Conservation (phyloP, 805 yeast species). For the Kodamaea laetipori region DNA sequence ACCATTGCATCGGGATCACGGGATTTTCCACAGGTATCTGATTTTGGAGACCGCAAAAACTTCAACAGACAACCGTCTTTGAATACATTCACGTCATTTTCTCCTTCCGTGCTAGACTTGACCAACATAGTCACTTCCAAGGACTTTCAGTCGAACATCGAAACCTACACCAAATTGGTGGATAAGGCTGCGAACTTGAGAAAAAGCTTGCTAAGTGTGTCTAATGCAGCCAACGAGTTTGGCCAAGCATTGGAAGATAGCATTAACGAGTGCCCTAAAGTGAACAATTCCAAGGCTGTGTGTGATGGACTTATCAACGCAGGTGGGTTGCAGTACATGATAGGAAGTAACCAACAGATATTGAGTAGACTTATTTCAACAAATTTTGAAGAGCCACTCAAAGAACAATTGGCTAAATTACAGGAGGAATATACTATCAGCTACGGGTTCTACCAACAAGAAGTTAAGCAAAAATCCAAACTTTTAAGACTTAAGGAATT, state of each 20-base stretch:
- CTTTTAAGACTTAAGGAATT: constrained; percentile 61
- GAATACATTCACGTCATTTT: constrained; percentile 47
- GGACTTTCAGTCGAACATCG: constrained; percentile 56
- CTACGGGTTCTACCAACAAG: constrained; percentile 55
- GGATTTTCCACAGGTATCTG: constrained; percentile 15
- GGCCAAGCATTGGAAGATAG: constrained; percentile 65
- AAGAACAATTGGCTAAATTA: constrained; percentile 46
- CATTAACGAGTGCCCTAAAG: constrained; percentile 30
- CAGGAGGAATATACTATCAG: constrained; percentile 44
- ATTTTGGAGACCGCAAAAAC: constrained; percentile 10
- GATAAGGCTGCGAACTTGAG: constrained; percentile 50
- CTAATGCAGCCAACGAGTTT: constrained; percentile 67
- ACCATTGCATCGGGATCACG: constrained; percentile 11
- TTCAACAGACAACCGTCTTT: constrained; percentile 34
- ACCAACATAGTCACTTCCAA: constrained; percentile 60
- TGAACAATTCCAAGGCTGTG: constrained; percentile 25
- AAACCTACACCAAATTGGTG: constrained; percentile 50
- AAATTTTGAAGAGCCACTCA: constrained; percentile 58
- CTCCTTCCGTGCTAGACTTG: constrained; percentile 58
- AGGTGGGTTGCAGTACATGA: constrained; percentile 74
- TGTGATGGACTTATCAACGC: constrained; percentile 69
- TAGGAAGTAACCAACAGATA: constrained; percentile 76
- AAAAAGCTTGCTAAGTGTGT: constrained; percentile 46
- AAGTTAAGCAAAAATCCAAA: constrained; percentile 53
- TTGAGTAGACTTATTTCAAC: constrained; percentile 57